Conservation (phyloP, 2,329 filamentous ascomycete species). For the Purpureocillium lavendulum region DNA sequence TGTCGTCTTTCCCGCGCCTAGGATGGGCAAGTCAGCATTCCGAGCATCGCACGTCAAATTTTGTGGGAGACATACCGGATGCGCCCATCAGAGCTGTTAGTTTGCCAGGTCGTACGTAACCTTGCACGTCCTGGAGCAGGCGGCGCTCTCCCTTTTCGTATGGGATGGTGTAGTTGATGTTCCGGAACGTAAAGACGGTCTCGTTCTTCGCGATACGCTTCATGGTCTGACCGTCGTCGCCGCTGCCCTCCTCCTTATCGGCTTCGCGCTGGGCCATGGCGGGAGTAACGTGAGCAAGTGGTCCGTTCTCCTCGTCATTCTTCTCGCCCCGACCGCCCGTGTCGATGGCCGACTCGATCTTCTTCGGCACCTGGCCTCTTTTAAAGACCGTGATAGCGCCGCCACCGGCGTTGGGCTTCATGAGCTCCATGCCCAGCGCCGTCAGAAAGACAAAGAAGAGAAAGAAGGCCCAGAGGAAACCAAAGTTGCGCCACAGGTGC, state of each 20-base stretch:
- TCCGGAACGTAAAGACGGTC: slow-evolving; percentile 44
- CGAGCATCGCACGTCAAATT: background rate
- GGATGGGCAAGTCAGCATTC: slow-evolving; percentile 11
- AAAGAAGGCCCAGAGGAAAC: slow-evolving; percentile 67
- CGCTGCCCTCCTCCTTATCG: slow-evolving; percentile 16
- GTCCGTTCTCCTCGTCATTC: slow-evolving; percentile 34
- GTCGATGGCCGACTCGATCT: slow-evolving; percentile 48
- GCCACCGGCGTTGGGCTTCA: slow-evolving; percentile 52
- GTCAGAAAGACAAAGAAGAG: slow-evolving; percentile 68
- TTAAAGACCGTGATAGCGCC: slow-evolving; percentile 55
- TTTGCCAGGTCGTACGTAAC: slow-evolving; percentile 78
- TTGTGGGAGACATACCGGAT: slow-evolving; percentile 21
- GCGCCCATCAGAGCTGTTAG: slow-evolving; percentile 70
- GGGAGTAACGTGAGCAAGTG: slow-evolving; percentile 42
- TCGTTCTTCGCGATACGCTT: slow-evolving; percentile 53
- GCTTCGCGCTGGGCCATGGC: slow-evolving; percentile 39
- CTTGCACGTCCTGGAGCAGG: slow-evolving; percentile 68
- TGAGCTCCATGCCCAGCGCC: slow-evolving; percentile 57
- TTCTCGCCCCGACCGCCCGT: slow-evolving; percentile 32
- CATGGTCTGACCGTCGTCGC: slow-evolving; percentile 20
- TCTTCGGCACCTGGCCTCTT: slow-evolving; percentile 52
- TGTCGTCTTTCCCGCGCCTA: slow-evolving; percentile 60
- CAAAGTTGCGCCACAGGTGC: slow-evolving; percentile 70
- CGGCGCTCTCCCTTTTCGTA: slow-evolving; percentile 56
- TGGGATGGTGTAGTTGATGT: slow-evolving; percentile 41